These are phyloP conservation scores for Jatropha curcas DNA, from an alignment of 345 rosid species.

Conservation along the genomic window DNA sequence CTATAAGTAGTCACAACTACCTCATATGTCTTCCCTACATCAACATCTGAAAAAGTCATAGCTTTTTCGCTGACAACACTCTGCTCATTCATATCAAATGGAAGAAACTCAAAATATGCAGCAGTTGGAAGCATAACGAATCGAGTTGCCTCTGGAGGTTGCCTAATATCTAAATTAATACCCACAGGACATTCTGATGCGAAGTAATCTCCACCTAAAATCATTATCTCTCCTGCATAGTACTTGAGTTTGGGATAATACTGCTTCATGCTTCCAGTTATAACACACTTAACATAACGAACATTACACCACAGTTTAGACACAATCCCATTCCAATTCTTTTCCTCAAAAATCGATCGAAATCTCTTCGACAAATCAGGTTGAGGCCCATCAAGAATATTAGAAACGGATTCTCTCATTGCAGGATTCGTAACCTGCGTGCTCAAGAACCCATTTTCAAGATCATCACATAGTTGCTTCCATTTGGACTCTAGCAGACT, in stretches of 20 bases:
- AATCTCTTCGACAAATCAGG: constrained; percentile 37
- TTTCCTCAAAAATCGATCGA: constrained; percentile 34
- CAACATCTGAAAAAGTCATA: constrained; percentile 40
- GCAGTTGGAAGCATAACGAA: constrained; percentile 48
- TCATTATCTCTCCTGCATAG: constrained; percentile 41
- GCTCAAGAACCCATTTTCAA: constrained; percentile 38
- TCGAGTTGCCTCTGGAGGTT: constrained; percentile 41
- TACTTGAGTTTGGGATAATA: constrained; percentile 43
- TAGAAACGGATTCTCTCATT: constrained; percentile 40
- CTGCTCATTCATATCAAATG: constrained; percentile 29
- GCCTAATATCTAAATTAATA: constrained; percentile 42
- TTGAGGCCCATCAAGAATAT: constrained; percentile 46
- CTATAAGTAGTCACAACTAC: constrained; percentile 46
- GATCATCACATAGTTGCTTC: constrained; percentile 46
- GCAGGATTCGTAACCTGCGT: constrained; percentile 30
- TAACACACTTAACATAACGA: constrained; percentile 43
- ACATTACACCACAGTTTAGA: constrained; percentile 48
- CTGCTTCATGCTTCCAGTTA: constrained; percentile 55
- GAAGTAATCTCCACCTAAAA: constrained; percentile 51
- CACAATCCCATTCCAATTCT: constrained; percentile 46
- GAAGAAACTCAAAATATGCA: constrained; percentile 53
- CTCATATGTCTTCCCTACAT: constrained; percentile 51
- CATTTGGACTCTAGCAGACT: constrained; percentile 42
- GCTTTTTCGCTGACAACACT: constrained; percentile 29
- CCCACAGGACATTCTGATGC: constrained; percentile 50